Base-by-base conservation (phyloP, 2,329 filamentous ascomycete species). In the Golovinomyces cichoracearum region DNA sequence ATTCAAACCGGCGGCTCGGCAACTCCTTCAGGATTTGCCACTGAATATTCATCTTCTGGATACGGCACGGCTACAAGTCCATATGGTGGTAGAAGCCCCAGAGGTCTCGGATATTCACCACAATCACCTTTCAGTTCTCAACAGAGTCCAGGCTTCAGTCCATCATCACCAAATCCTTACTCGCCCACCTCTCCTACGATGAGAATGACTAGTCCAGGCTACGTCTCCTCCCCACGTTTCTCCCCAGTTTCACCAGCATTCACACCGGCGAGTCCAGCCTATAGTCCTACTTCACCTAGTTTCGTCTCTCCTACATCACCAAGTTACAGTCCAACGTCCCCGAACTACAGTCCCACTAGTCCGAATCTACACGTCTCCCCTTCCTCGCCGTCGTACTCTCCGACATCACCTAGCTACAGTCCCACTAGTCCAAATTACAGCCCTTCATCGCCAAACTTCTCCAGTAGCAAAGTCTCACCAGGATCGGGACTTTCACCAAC, bases 1-100 rank as follows among this genome's bases (percentile, higher is more conserved):
- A 84, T 90, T 58, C 76, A 82, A 55, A 72, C 72, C 53, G 71
- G 74, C 47, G 80, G 80, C 25, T 88, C 85, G 49, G 80, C 84
- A 52, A 70, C 70, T 49, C 74, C 78, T 27, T 66, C 69, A 42
- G 77, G 77, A 44, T 83, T 82, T 58, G 69, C 54, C 26, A 74
- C 72, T 2, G 72, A 74, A 54, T 78, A 78, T 35, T 66, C 68
- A 46, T 66, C 63, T 49, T 49, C 21, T 53, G 58, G 50, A 22
- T 68, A 70, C 53, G 53, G 72, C 53, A 52, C 72, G 55, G 69
- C 69, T 10, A 70, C 76, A 64, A 85, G 80, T 60, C 79, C 83
- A 1, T 82, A 77, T 59, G 62, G 47, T 25, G 51, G 48, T 7
- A 53, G 53, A 42, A 80, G 51, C 31, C 80, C 80, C 1, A 78